Evolutionary conservation across 352 stramenopile genomes (phyloP).

Genomic region (Phytophthora tubulina): DNA sequence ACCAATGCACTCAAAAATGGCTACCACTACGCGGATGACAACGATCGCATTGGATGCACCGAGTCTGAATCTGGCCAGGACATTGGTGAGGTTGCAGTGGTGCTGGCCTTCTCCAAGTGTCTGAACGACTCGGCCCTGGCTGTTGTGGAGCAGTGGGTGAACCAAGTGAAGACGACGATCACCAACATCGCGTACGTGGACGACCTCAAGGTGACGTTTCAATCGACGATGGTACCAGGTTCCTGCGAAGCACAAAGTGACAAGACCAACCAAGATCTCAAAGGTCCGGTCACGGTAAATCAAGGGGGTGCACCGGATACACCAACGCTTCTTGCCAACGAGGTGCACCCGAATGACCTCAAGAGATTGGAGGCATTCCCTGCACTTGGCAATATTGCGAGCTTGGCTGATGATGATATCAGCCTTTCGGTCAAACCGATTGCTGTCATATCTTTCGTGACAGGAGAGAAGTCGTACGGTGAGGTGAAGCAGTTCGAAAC

Average conservation of each 20-base stretch:
- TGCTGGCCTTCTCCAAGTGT: constrained; percentile 78
- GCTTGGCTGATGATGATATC: constrained; percentile 19
- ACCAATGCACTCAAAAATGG: constrained; percentile 10
- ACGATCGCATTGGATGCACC: constrained; percentile 33
- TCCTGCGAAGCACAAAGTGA: constrained; percentile 46
- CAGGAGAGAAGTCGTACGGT: constrained; percentile 45
- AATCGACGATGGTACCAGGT: constrained; percentile 56
- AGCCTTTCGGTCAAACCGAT: constrained; percentile 22
- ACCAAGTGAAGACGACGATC: constrained; percentile 33
- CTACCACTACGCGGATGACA: not conserved
- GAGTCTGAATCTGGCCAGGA: constrained; percentile 18
- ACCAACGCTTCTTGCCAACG: constrained; percentile 20
- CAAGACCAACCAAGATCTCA: constrained; percentile 29
- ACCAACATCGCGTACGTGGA: not conserved
- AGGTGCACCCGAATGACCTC: constrained; percentile 35
- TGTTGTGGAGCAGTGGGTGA: constrained; percentile 61
- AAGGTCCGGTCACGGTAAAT: constrained; percentile 29
- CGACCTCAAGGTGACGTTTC: constrained; percentile 35
- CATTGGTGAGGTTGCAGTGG: constrained; percentile 39
- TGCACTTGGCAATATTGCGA: constrained; percentile 43
- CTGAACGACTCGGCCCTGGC: constrained; percentile 51
- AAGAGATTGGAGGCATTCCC: constrained; percentile 51
- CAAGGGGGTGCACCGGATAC: constrained; percentile 1
- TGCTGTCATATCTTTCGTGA: constrained; percentile 57
- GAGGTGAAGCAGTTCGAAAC: constrained; percentile 47